phyloP scores from a whole-genome alignment of 768 basidiomycete genomes.

The Cantharellus anzutake region DNA sequence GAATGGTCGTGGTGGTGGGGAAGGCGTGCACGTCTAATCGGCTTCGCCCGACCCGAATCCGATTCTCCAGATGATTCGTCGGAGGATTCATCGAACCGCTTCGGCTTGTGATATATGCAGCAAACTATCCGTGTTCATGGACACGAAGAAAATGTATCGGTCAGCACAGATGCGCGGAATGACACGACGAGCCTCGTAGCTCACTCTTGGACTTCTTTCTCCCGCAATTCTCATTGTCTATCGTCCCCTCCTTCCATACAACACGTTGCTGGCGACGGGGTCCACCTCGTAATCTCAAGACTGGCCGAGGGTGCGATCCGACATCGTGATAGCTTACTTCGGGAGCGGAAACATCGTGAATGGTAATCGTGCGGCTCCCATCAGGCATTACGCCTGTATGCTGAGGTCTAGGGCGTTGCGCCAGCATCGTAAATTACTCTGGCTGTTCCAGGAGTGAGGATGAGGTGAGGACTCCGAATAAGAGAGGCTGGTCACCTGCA shows the following conservation, averaged over 20 bases:
- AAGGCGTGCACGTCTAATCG: neutral
- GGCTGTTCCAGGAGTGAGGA: no score
- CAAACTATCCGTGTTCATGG: constrained; percentile 41
- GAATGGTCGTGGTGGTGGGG: constrained; percentile 7
- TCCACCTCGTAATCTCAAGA: constrained; percentile 32
- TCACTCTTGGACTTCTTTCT: constrained; percentile 87
- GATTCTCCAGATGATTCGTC: constrained; percentile 35
- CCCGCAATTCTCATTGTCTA: constrained; percentile 82
- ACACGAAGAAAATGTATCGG: neutral
- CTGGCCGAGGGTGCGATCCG: constrained; percentile 10
- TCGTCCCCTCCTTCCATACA: constrained; percentile 65
- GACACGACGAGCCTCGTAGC: constrained; percentile 15
- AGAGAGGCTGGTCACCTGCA: no score
- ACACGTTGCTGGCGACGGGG: constrained; percentile 36
- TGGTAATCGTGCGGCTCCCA: constrained; percentile 19
- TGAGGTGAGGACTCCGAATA: no score
- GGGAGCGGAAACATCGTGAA: constrained; percentile 17
- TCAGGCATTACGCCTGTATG: constrained; percentile 7
- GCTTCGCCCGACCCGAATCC: constrained; percentile 23
- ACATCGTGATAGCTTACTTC: neutral
- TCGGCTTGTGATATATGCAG: constrained; percentile 82
- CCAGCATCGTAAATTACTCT: neutral
- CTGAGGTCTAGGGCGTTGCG: neutral
- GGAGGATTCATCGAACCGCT: constrained; percentile 62
- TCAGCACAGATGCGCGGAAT: neutral